phyloP scores from a whole-genome alignment of 306 rosid genomes.

The Lablab purpureus region DNA sequence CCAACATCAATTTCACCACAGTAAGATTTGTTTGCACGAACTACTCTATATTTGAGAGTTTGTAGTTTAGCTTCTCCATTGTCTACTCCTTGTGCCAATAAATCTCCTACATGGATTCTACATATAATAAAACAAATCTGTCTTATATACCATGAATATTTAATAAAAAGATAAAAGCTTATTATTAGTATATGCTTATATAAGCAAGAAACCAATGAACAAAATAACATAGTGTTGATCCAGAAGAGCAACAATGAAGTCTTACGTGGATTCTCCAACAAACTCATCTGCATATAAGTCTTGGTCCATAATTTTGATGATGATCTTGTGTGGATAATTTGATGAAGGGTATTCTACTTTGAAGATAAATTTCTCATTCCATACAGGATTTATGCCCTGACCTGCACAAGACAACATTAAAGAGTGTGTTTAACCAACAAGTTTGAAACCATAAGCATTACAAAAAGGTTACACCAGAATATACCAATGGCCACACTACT shows the following conservation, averaged over 20 bases:
- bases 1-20: conserved; percentile 74
- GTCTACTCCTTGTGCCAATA: conserved; percentile 63
- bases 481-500: conserved; percentile 72
- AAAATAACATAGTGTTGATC: neutral
- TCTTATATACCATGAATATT: neutral
- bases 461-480: neutral
- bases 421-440: neutral
- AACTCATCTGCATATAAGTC: conserved; percentile 70
- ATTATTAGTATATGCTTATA: too few species aligned
- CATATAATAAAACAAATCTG: neutral
- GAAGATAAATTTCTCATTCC: conserved; percentile 75
- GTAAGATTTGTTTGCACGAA: conserved; percentile 54
- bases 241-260: neutral
- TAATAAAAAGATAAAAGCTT: neutral
- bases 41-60: conserved; percentile 61
- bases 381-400: conserved; percentile 56
- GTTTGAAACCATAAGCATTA: neutral
- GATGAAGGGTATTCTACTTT: conserved; percentile 64
- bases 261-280: conserved; percentile 77
- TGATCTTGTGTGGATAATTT: conserved; percentile 55
- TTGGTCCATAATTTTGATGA: conserved; percentile 72
- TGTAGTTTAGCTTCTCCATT: conserved; percentile 62
- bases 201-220: neutral
- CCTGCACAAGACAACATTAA: conserved; percentile 44
- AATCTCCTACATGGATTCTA: conserved; percentile 55